These are phyloP conservation scores for Leersia perrieri DNA, from an alignment of 176 grass and related monocot genomes.

Conservation along the genomic window DNA sequence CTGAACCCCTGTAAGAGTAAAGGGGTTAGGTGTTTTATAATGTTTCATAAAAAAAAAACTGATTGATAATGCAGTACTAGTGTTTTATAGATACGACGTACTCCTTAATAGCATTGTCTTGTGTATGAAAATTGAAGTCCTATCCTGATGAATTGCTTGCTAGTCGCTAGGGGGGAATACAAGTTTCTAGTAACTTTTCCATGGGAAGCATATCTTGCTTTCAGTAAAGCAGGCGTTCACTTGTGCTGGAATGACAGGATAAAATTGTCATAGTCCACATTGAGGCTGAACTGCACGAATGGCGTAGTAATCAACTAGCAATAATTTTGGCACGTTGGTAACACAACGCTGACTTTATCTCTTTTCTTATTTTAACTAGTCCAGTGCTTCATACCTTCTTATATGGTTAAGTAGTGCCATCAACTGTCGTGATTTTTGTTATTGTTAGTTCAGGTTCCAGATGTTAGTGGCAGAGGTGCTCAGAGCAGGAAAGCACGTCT, in stretches of 20 bases:
- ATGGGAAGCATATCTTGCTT: background rate
- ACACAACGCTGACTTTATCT: background rate
- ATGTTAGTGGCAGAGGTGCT: slow-evolving; percentile 42
- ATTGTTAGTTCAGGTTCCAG: slow-evolving; percentile 34
- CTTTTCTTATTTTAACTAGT: background rate
- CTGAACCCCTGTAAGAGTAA: no score
- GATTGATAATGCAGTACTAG: background rate
- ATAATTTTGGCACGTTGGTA: background rate
- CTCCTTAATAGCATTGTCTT: background rate
- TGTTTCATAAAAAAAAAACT: no score
- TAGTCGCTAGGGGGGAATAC: background rate
- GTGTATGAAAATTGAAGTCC: background rate
- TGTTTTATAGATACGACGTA: background rate
- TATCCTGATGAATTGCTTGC: background rate
- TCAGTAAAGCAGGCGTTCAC: background rate
- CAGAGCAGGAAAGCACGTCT: slow-evolving; percentile 33
- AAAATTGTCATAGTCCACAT: background rate
- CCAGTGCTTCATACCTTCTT: background rate
- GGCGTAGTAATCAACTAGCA: background rate
- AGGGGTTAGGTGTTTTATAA: background rate
- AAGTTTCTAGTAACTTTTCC: background rate
- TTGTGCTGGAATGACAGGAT: background rate
- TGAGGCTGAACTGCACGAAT: background rate
- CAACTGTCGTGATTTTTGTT: slow-evolving; percentile 6
- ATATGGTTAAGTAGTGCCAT: background rate